Conservation (phyloP, 306 rosid species). For the Prunus fruticosa region DNA sequence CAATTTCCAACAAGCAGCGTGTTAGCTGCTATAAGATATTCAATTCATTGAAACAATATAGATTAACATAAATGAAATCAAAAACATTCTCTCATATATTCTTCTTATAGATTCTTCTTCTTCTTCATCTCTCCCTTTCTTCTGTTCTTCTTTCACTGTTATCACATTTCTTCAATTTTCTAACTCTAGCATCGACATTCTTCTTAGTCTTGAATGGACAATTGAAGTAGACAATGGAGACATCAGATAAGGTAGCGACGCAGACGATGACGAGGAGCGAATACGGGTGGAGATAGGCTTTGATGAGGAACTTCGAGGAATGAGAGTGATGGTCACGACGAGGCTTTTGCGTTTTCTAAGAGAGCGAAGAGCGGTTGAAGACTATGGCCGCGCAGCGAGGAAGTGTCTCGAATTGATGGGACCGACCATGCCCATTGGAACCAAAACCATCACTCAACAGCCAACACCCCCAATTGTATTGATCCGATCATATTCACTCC, state of each 20-base stretch:
- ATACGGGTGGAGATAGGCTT: constrained; percentile 53
- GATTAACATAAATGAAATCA: too few species aligned
- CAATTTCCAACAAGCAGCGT: too few species aligned
- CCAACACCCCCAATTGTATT: too few species aligned
- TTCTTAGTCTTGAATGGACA: constrained; percentile 37
- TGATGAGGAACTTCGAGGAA: constrained; percentile 52
- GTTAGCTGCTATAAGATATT: too few species aligned
- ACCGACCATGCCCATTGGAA: not conserved
- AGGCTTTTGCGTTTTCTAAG: constrained; percentile 13
- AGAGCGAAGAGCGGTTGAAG: constrained; percentile 45
- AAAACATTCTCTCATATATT: too few species aligned
- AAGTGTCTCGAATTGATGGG: constrained; percentile 45
- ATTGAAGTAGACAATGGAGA: constrained; percentile 50
- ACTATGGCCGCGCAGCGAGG: constrained; percentile 41
- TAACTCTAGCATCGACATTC: not conserved
- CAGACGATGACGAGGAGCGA: constrained; percentile 46
- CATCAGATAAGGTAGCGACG: constrained; percentile 66
- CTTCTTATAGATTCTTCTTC: too few species aligned
- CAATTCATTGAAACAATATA: too few species aligned
- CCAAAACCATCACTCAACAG: too few species aligned
- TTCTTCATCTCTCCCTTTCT: too few species aligned
- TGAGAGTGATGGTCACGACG: constrained; percentile 19
- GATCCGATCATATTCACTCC: too few species aligned
- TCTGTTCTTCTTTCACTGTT: too few species aligned
- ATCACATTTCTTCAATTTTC: constrained; percentile 10